Evolutionary conservation across 306 rosid species (phyloP).

Genomic region (Carpinus fangiana): DNA sequence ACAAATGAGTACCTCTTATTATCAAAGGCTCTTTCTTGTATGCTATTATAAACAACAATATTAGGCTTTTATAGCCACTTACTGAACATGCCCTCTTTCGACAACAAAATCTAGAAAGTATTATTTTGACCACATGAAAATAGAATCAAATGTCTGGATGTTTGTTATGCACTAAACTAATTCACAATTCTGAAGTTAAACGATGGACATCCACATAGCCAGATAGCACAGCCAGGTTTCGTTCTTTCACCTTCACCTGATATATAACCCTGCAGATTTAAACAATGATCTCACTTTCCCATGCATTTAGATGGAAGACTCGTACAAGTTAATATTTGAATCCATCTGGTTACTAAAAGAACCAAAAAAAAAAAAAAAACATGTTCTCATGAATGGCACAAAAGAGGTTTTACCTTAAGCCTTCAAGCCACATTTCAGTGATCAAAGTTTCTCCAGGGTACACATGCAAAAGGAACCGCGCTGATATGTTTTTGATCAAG

Average conservation of each 20-base stretch:
- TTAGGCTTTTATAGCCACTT: not conserved
- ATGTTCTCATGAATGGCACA: conserved; percentile 10
- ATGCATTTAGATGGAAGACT: not conserved
- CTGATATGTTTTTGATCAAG: conserved; percentile 62
- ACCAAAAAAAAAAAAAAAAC: conserved; percentile 2
- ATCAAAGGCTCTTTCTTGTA: not conserved
- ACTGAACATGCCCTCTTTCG: not conserved
- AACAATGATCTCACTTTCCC: conserved; percentile 7
- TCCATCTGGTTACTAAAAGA: conserved; percentile 1
- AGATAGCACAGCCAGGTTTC: conserved; percentile 64
- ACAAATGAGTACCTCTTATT: not conserved
- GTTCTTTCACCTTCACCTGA: conserved; percentile 81
- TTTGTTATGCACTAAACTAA: conserved; percentile 9
- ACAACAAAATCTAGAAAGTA: not conserved
- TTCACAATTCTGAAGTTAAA: conserved; percentile 54
- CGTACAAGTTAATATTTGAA: not conserved
- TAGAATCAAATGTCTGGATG: not conserved
- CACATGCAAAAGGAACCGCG: conserved; percentile 82
- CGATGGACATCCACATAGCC: conserved; percentile 66
- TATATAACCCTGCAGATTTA: conserved; percentile 68
- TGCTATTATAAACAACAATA: not conserved
- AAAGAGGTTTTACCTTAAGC: conserved; percentile 51
- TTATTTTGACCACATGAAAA: not conserved
- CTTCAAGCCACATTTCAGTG: conserved; percentile 96
- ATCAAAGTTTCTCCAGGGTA: conserved; percentile 89